phyloP scores from a whole-genome alignment of 2,329 filamentous ascomycete genomes.

The Nigrospora osmanthi region DNA sequence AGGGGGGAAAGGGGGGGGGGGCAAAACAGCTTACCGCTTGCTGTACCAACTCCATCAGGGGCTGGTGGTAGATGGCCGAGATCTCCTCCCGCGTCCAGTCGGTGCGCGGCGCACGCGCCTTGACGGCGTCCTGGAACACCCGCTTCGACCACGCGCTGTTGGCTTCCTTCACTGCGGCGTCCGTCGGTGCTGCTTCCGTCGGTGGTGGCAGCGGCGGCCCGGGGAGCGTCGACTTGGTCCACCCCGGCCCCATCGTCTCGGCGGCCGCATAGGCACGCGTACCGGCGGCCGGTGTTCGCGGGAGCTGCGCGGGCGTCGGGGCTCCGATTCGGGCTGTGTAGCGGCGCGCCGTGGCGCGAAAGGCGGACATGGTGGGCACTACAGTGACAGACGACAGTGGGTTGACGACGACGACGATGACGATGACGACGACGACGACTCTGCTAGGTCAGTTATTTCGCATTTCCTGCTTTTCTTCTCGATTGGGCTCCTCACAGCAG shows the following conservation, averaged over 20 bases:
- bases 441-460: no score
- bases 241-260: not conserved
- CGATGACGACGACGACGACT: no score
- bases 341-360: no score
- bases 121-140: constrained; percentile 44
- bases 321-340: no score
- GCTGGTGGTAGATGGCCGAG: constrained; percentile 71
- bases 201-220: not conserved
- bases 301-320: no score
- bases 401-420: no score
- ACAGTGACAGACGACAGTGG: no score
- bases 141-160: constrained; percentile 3
- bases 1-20: constrained; percentile 4
- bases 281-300: no score
- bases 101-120: constrained; percentile 54
- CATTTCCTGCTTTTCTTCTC: no score
- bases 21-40: constrained; percentile 50
- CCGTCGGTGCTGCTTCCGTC: not conserved
- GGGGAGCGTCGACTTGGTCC: not conserved
- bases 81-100: constrained; percentile 81
- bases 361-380: no score
- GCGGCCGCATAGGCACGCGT: not conserved
- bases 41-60: constrained; percentile 70
- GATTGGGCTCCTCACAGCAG: no score
- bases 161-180: no score